These are phyloP conservation scores for Epichloe coenophiala DNA, from an alignment of 2,329 filamentous ascomycete species.

Conservation along the genomic window DNA sequence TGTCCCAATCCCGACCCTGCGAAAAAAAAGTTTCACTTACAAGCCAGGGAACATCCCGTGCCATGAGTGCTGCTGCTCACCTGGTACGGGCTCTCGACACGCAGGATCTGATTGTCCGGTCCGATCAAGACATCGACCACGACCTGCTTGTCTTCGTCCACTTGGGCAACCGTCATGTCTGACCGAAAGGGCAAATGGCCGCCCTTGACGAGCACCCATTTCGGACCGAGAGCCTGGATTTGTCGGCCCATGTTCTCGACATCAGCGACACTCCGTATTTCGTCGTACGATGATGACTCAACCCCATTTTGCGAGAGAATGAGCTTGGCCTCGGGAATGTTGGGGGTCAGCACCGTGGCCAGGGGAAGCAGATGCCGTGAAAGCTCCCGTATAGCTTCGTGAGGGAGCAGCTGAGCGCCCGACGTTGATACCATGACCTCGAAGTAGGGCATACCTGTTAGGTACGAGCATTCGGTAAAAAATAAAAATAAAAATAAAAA, in stretches of 20 bases:
- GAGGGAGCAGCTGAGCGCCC: constrained; percentile 55
- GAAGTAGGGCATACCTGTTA: constrained; percentile 7
- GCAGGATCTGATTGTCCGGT: constrained; percentile 34
- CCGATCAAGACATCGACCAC: constrained; percentile 71
- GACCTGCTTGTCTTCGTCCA: constrained; percentile 44
- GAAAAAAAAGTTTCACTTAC: constrained; percentile 30
- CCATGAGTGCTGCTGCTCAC: constrained; percentile 76
- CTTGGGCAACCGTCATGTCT: constrained; percentile 44
- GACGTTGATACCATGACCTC: constrained; percentile 88
- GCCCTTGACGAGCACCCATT: constrained; percentile 78
- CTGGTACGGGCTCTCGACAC: constrained; percentile 59
- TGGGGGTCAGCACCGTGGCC: constrained; percentile 61
- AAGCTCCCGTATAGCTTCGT: constrained; percentile 48
- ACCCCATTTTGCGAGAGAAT: constrained; percentile 41
- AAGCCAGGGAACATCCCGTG: constrained; percentile 87
- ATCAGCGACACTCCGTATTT: constrained; percentile 45
- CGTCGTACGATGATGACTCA: constrained; percentile 13
- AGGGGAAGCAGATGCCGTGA: constrained; percentile 46
- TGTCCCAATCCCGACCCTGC: background rate
- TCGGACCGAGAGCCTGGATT: constrained; percentile 56
- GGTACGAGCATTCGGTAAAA: background rate
- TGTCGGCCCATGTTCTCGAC: constrained; percentile 54
- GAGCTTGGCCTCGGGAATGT: constrained; percentile 60
- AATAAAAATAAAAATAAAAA: fast-evolving
- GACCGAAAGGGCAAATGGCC: constrained; percentile 71